phyloP scores from a whole-genome alignment of 2,329 filamentous ascomycete genomes.

The Penicillium sp. region DNA sequence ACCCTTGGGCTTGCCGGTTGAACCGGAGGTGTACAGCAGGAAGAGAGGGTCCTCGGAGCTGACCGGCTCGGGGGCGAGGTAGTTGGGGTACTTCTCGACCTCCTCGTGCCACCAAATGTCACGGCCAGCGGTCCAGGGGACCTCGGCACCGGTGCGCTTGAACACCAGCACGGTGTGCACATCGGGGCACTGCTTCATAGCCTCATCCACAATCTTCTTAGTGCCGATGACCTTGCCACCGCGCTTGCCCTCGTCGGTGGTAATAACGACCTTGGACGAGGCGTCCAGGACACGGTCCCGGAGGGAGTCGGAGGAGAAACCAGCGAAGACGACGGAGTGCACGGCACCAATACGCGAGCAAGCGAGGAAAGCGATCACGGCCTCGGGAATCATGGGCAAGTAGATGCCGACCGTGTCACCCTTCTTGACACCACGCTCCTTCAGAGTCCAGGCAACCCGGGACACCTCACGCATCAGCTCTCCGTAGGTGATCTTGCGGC shows the following conservation, averaged over 20 bases:
- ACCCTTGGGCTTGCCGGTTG: conserved; percentile 97
- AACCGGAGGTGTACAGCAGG: conserved; percentile 95
- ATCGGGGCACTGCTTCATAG: conserved; percentile 90
- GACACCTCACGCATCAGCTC: conserved; percentile 93
- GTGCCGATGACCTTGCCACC: conserved; percentile 96
- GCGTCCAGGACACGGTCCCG: conserved; percentile 93
- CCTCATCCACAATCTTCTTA: conserved; percentile 99
- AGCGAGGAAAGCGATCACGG: conserved; percentile 84
- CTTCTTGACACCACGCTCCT: conserved; percentile 94
- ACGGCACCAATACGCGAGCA: conserved; percentile 90
- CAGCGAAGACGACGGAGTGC: conserved; percentile 96
- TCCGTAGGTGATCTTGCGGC: conserved; percentile 85
- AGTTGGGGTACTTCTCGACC: conserved; percentile 91
- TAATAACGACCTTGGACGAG: conserved; percentile 89
- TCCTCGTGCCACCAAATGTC: conserved; percentile 99
- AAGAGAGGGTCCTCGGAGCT: conserved; percentile 95
- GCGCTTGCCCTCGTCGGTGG: conserved; percentile 94
- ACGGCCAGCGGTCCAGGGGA: conserved; percentile 83
- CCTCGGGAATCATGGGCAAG: conserved; percentile 98
- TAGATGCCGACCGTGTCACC: conserved; percentile 97
- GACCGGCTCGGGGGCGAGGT: conserved; percentile 85
- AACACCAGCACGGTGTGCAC: conserved; percentile 84
- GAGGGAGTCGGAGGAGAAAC: conserved; percentile 94
- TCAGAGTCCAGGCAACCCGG: conserved; percentile 79
- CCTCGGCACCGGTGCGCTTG: conserved; percentile 90